These are phyloP conservation scores for Coprinopsis sp. DNA, from an alignment of 768 basidiomycete genomes.

Conservation along the genomic window DNA sequence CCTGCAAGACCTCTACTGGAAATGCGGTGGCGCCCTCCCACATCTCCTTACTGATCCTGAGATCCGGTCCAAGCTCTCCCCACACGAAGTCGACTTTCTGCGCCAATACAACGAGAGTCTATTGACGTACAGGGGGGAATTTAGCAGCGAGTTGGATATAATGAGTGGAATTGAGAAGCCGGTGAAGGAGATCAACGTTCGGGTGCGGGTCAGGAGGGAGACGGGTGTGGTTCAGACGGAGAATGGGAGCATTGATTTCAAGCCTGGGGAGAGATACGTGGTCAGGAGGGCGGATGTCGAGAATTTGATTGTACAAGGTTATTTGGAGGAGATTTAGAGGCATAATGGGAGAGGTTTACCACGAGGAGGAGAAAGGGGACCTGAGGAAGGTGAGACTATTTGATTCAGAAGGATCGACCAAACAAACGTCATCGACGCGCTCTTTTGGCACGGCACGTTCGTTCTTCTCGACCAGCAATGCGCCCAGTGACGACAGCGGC, in stretches of 20 bases:
- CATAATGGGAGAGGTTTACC: background rate
- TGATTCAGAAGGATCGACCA: constrained; percentile 1
- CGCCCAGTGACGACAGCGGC: no score
- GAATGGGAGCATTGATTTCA: constrained; percentile 85
- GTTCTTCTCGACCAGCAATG: no score
- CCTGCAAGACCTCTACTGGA: constrained; percentile 87
- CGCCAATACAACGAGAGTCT: constrained; percentile 75
- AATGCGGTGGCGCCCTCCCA: constrained; percentile 79
- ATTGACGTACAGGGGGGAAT: constrained; percentile 80
- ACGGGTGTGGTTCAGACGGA: constrained; percentile 93
- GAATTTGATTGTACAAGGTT: constrained; percentile 90
- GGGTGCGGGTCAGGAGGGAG: constrained; percentile 82
- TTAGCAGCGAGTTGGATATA: constrained; percentile 84
- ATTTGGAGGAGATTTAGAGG: constrained; percentile 73
- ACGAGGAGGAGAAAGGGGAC: background rate
- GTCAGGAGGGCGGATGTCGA: constrained; percentile 88
- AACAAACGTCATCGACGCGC: no score
- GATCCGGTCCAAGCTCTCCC: constrained; percentile 58
- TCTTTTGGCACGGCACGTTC: no score
- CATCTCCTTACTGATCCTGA: constrained; percentile 69
- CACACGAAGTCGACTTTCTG: constrained; percentile 60
- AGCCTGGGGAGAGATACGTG: constrained; percentile 86
- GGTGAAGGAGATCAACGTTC: constrained; percentile 85
- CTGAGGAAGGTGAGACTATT: background rate
- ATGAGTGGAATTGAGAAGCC: constrained; percentile 77